phyloP scores from a whole-genome alignment of 202 grass and related monocot genomes.

The Digitaria exilis region DNA sequence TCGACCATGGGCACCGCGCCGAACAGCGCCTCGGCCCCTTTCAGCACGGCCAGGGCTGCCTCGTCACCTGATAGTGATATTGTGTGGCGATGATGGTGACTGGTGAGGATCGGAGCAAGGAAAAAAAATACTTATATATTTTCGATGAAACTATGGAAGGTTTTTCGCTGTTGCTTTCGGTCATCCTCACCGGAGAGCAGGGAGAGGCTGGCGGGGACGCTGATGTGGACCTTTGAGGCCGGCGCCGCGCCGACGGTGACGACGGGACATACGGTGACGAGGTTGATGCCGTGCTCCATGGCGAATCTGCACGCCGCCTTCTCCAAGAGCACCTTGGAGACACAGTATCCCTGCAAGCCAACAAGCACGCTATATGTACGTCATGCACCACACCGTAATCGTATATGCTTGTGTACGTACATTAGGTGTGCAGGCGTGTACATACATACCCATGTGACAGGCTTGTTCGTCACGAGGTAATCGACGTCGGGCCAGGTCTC shows the following conservation, averaged over 20 bases:
- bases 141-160: not conserved
- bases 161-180: not conserved
- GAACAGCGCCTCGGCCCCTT: slow-evolving; percentile 31
- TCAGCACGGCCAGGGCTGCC: slow-evolving; percentile 32
- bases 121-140: not conserved
- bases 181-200: slow-evolving; percentile 48
- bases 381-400: not conserved
- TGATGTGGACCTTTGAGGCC: not conserved
- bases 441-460: slow-evolving; percentile 43
- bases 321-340: slow-evolving; percentile 66
- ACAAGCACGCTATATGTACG: not conserved
- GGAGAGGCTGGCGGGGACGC: slow-evolving; percentile 46
- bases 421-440: not conserved
- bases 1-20: slow-evolving; percentile 45
- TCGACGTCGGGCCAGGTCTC: slow-evolving; percentile 63
- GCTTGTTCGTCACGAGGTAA: slow-evolving; percentile 31
- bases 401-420: not conserved
- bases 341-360: slow-evolving; percentile 56
- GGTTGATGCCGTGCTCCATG: slow-evolving; percentile 54
- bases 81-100: not conserved
- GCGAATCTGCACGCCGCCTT: slow-evolving; percentile 61
- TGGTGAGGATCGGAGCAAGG: not conserved
- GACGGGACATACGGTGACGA: slow-evolving; percentile 53
- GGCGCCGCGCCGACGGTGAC: slow-evolving; percentile 44
- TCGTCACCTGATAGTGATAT: slow-evolving; percentile 37